Evolutionary conservation across 2,329 filamentous ascomycete genomes (phyloP).

Genomic region (Fusarium oxysporum): DNA sequence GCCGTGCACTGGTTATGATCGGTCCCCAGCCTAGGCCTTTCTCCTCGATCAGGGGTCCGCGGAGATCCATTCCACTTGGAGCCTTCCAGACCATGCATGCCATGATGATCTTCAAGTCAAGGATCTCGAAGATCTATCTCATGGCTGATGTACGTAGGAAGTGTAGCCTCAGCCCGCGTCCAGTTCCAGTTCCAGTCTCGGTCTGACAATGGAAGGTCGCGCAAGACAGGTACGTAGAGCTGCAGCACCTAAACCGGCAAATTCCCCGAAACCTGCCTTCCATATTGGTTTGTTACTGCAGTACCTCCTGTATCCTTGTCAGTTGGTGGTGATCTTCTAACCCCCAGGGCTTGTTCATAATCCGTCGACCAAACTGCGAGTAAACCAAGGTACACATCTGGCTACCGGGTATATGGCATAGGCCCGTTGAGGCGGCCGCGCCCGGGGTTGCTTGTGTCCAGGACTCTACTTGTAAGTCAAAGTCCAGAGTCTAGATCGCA

Average conservation of each 20-base stretch:
- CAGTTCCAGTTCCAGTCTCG: conserved; percentile 44
- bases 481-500: not conserved
- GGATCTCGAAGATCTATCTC: conserved; percentile 57
- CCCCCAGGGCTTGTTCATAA: not conserved
- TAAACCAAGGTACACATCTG: not conserved
- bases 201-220: conserved; percentile 39
- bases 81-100: conserved; percentile 51
- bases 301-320: conserved; percentile 17
- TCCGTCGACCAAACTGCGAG: not conserved
- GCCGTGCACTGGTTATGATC: conserved; percentile 1
- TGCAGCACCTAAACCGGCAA: conserved; percentile 5
- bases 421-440: conserved; percentile 15
- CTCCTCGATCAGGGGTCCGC: conserved; percentile 36
- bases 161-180: conserved; percentile 45
- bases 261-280: conserved; percentile 34
- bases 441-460: not conserved
- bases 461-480: not conserved
- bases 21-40: conserved; percentile 61
- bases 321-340: not conserved
- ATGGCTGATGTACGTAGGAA: conserved; percentile 41
- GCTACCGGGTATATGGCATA: not conserved
- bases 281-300: conserved; percentile 21
- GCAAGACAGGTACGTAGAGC: not conserved
- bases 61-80: conserved; percentile 49
- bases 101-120: conserved; percentile 50